A percentile compares a stretch with the other conserved stretches of the same genome.
Evolutionary conservation across 2,329 filamentous ascomycete genomes (phyloP).

Genomic region (Ophiostoma sp.): DNA sequence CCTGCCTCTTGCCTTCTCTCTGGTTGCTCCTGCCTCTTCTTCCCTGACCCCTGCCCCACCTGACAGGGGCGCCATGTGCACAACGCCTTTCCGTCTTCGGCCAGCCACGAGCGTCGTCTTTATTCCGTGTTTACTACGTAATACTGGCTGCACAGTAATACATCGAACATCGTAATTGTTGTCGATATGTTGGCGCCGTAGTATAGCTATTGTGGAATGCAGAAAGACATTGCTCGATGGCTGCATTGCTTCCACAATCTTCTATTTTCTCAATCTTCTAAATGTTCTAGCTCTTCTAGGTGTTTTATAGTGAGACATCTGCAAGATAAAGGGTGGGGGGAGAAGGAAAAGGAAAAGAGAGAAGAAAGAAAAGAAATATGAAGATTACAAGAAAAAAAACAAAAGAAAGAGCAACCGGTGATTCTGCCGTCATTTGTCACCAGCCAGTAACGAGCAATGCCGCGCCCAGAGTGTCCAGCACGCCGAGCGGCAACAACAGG

Average conservation of each 20-base stretch:
- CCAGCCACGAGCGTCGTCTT: not conserved
- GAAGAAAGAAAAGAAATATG: not conserved
- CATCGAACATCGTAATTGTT: too few relatives aligned
- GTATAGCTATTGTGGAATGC: too few relatives aligned
- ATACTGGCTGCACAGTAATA: too few relatives aligned
- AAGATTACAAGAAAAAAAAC: not conserved
- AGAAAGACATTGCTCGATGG: not conserved
- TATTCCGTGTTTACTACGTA: not conserved
- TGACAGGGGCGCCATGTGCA: constrained; percentile 25
- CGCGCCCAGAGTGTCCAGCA: not conserved
- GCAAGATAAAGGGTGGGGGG: not conserved
- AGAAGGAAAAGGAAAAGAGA: not conserved
- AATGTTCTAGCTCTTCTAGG: not conserved
- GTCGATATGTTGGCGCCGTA: too few relatives aligned
- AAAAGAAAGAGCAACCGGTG: not conserved
- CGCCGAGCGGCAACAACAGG: not conserved
- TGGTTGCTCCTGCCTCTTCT: not conserved
- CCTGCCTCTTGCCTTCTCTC: not conserved
- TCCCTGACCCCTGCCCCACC: constrained; percentile 12
- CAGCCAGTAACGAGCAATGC: not conserved
- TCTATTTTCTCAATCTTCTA: not conserved
- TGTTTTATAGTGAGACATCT: not conserved
- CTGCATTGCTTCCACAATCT: not conserved
- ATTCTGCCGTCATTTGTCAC: not conserved
- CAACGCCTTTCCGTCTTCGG: constrained; percentile 23